Percentiles rank a stretch among this genome's conserved stretches.
These are phyloP conservation scores for Hymenoscyphus albidus DNA, from an alignment of 2,329 filamentous ascomycete genomes.

Conservation along the genomic window DNA sequence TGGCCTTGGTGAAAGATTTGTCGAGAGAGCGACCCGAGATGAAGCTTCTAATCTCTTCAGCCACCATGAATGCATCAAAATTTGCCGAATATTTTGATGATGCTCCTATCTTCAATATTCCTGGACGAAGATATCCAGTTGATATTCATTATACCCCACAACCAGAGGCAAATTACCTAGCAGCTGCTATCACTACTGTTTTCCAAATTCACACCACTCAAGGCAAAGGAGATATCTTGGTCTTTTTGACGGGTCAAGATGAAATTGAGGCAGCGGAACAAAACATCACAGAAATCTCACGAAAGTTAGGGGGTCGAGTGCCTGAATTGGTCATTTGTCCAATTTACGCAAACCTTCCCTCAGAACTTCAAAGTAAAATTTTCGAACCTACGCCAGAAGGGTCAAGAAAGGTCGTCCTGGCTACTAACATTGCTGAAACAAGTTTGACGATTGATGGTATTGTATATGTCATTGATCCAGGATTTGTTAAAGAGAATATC, in stretches of 20 bases:
- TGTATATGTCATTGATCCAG: constrained; percentile 91
- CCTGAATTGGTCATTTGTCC: constrained; percentile 87
- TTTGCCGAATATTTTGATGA: constrained; percentile 91
- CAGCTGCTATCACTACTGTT: constrained; percentile 85
- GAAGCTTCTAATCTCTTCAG: constrained; percentile 87
- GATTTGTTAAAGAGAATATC: constrained; percentile 92
- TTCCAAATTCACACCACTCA: constrained; percentile 94
- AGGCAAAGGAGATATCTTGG: constrained; percentile 80
- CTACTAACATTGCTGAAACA: constrained; percentile 97
- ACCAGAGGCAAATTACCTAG: constrained; percentile 90
- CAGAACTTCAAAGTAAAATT: constrained; percentile 86
- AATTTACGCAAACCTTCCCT: constrained; percentile 90
- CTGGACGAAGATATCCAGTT: constrained; percentile 82
- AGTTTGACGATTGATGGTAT: constrained; percentile 94
- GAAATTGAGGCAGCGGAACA: constrained; percentile 89
- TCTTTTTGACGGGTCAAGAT: constrained; percentile 93
- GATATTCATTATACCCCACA: constrained; percentile 87
- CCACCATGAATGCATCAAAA: constrained; percentile 90
- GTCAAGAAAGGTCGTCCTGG: constrained; percentile 84
- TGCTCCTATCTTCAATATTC: constrained; percentile 91
- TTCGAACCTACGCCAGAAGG: constrained; percentile 88
- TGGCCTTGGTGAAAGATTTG: constrained; percentile 86
- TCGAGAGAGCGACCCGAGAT: constrained; percentile 78
- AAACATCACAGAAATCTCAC: constrained; percentile 78
- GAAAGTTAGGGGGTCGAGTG: constrained; percentile 79